Percentiles rank a stretch among this genome's conserved stretches.
These are phyloP conservation scores for Cladophialophora exuberans DNA, from an alignment of 2,329 filamentous ascomycete genomes.

Conservation along the genomic window DNA sequence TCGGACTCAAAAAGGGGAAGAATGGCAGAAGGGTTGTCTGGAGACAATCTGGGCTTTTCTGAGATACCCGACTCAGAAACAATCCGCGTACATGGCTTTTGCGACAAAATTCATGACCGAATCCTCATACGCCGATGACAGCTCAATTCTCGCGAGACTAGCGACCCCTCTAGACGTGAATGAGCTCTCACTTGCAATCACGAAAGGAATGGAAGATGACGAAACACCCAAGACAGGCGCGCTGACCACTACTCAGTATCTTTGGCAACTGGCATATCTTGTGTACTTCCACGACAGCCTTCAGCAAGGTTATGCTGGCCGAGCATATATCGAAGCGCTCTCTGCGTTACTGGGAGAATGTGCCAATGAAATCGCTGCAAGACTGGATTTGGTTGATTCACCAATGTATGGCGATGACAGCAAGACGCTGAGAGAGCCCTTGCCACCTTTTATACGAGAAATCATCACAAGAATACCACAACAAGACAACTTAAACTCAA, in stretches of 20 bases:
- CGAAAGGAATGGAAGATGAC: slow-evolving; percentile 18
- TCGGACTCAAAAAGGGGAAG: slow-evolving; percentile 1
- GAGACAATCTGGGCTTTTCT: slow-evolving; percentile 18
- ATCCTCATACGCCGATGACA: slow-evolving; percentile 15
- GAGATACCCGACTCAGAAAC: slow-evolving; percentile 9
- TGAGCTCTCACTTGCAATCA: slow-evolving; percentile 16
- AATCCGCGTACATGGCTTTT: slow-evolving; percentile 20
- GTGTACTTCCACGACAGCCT: slow-evolving; percentile 58
- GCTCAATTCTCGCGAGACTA: slow-evolving; percentile 9
- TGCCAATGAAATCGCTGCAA: slow-evolving; percentile 56
- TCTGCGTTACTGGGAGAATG: slow-evolving; percentile 60
- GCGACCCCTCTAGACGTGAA: slow-evolving; percentile 15
- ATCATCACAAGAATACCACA: slow-evolving; percentile 65
- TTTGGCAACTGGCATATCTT: slow-evolving; percentile 63
- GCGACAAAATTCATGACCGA: slow-evolving; percentile 18
- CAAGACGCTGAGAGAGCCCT: slow-evolving; percentile 36
- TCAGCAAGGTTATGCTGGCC: slow-evolving; percentile 36
- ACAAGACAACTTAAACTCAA: slow-evolving; percentile 26
- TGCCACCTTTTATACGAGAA: slow-evolving; percentile 61
- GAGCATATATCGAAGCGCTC: slow-evolving; percentile 58
- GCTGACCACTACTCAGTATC: slow-evolving; percentile 45
- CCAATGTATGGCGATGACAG: slow-evolving; percentile 30
- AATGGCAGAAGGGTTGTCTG: slow-evolving; percentile 10
- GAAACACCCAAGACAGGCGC: slow-evolving; percentile 41
- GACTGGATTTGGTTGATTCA: slow-evolving; percentile 46